Evolutionary conservation across 139 green algal genomes (phyloP).

Genomic region (Tetradesmus lagerheimii): DNA sequence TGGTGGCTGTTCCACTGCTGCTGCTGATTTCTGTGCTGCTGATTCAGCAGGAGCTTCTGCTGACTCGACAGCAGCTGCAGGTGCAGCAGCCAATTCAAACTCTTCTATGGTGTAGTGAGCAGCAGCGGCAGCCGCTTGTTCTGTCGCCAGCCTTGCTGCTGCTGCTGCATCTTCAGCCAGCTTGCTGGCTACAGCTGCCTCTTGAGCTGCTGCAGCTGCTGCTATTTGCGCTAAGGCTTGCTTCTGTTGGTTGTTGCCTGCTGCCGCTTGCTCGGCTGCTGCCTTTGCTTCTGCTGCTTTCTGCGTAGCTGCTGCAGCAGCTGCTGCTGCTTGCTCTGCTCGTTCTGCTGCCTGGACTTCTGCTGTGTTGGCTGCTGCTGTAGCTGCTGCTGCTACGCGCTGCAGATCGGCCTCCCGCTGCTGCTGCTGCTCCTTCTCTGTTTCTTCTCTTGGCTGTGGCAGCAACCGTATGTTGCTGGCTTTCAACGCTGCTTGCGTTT

Average conservation of each 20-base stretch:
- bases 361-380: not conserved
- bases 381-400: not conserved
- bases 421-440: not conserved
- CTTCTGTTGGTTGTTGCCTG: not conserved
- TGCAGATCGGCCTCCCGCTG: no score
- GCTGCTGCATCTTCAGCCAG: not conserved
- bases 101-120: not conserved
- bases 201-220: not conserved
- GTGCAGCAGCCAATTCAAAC: not conserved
- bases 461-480: not conserved
- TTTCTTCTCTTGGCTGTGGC: not conserved
- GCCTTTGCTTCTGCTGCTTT: not conserved
- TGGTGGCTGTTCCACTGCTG: not conserved
- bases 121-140: not conserved
- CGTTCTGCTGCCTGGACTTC: not conserved
- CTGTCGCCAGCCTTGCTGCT: not conserved
- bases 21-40: not conserved
- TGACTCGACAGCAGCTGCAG: not conserved
- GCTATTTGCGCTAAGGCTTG: not conserved
- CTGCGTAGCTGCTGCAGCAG: not conserved
- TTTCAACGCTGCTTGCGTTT: not conserved
- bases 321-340: not conserved
- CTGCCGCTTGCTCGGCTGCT: not conserved
- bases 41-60: not conserved
- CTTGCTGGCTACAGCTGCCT: not conserved